Base-by-base conservation (phyloP, 1,284 basidiomycete species). In the Ceratobasidium sp. region DNA sequence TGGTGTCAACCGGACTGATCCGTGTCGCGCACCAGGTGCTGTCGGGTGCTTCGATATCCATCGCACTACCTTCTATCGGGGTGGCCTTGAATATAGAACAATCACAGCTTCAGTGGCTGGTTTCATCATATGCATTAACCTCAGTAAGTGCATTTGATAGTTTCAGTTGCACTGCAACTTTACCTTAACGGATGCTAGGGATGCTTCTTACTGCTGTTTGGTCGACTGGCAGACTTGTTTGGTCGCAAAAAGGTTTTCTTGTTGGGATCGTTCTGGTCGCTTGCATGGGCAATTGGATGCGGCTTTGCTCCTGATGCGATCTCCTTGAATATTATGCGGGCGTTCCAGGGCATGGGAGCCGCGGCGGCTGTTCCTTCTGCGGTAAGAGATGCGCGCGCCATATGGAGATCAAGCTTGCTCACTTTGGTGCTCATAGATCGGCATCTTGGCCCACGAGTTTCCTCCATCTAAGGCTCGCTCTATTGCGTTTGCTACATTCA, bases 381-480 rank as follows among this genome's bases (percentile, higher is more conserved):
- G 28, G 92, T 93, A 80, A 82, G 91, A 86, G 18, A 51, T 70
- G 46, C 46, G 23, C 28, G n/a, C n/a, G n/a, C n/a, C 20, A 10
- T 42, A 44, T 39, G 9, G 40, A 20, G 39, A 26, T 55, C 10
- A 39, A 46, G n/a, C 40, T 42, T 40, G 46, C 49, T 77, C 56
- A 60, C n/a, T 58, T 68, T 49, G 23, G 4, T 12, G 18, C 55
- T 26, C 28, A 6, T 78, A 93, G 91, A 87, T 95, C 23, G 94
- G 95, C 0, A 95, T 94, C 77, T 88, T 96, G 26, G 94, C 94
- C 0, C 88, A 92, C 51, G 86, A 91, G 0, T 95, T 95, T 82
- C 92, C 93, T 2, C 90, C 91, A 0, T 90, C 91, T 0, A 87
- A 87, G 9, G 88, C 91, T 0, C 89, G 95, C 5, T 91, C 92